Percentiles rank a stretch among this genome's conserved stretches.
phyloP scores from a whole-genome alignment of 2,329 filamentous ascomycete genomes.

The Diplodia sapinea region DNA sequence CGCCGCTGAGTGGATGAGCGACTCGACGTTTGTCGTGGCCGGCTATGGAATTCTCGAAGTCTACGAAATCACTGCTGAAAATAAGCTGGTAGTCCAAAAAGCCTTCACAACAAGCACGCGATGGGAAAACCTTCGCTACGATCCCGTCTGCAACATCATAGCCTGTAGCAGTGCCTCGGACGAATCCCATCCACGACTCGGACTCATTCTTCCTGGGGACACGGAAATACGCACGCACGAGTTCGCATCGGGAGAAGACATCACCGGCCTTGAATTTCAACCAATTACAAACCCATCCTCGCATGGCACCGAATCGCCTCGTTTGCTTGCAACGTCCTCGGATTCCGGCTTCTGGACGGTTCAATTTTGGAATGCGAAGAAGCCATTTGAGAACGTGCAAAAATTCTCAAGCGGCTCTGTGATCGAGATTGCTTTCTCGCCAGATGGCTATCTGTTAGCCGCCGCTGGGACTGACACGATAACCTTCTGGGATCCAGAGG shows the following conservation, averaged over 20 bases:
- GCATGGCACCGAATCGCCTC: conserved; percentile 36
- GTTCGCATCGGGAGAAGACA: conserved; percentile 43
- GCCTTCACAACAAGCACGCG: conserved; percentile 43
- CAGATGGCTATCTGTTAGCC: conserved; percentile 51
- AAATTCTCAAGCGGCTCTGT: conserved; percentile 44
- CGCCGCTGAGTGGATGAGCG: conserved; percentile 53
- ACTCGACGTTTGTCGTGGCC: conserved; percentile 52
- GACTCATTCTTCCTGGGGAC: conserved; percentile 45
- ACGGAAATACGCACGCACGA: conserved; percentile 43
- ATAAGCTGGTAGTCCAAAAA: conserved; percentile 37
- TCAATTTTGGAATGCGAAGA: conserved; percentile 50
- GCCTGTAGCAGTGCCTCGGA: conserved; percentile 42
- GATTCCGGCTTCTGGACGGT: conserved; percentile 45
- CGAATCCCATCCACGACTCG: conserved; percentile 39
- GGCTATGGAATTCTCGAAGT: conserved; percentile 49
- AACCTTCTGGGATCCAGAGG: conserved; percentile 52
- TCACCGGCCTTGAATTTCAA: conserved; percentile 52
- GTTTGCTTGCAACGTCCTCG: conserved; percentile 50
- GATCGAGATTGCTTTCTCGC: conserved; percentile 53
- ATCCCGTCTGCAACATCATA: conserved; percentile 49
- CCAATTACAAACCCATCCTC: conserved; percentile 34
- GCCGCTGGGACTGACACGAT: conserved; percentile 52
- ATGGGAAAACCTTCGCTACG: conserved; percentile 49
- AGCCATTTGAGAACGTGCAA: conserved; percentile 43
- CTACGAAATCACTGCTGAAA: conserved; percentile 43